Evolutionary conservation across 129 eudicot species (phyloP), one percentile per base, ranked within the genome.

Genomic region (Deinandra increscens): DNA sequence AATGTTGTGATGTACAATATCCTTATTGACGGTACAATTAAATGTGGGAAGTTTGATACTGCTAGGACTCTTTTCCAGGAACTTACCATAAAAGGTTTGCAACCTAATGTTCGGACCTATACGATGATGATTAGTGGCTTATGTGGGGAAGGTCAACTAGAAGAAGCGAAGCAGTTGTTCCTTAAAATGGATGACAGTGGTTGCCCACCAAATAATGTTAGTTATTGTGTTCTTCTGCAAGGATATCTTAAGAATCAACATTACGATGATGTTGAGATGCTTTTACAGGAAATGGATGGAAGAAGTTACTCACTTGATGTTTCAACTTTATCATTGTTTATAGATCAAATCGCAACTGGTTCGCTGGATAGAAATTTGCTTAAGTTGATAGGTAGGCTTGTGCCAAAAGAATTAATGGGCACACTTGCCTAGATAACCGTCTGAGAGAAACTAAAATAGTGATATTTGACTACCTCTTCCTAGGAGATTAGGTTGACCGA

Each of bases 161-260:
- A 9, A 7, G 68, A 68, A 41, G 80, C 75, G 14, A 75, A 43
- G 23, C 10, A 9, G 7, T 12, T 58, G 31, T 42, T 75, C 17
- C n/a, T 33, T 41, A 60, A 60, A 59, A 56, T 68, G 69, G 62
- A 67, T 34, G 80, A 59, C n/a, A 59, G 43, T 46, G 80, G 69
- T 0, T 44, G 62, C 19, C 33, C 59, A 4, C 54, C 70, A 2
- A 3, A 59, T 46, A 55, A 4, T 19, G 75, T 76, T 20, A 45
- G 56, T 17, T 76, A 60, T 58, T 6, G 19, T 6, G 15, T 59
- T 49, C 51, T 67, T 45, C 61, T 67, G 7, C 60, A 44, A 58
- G 73, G 69, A 31, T 54, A 53, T 38, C 46, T 75, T 9, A 66
- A 42, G 15, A 75, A 29, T 42, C 15, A 66, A 4, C 1, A 31